A percentile compares a stretch with the other conserved stretches of the same genome.
phyloP scores from a whole-genome alignment of 2,329 filamentous ascomycete genomes.

The Fusarium pininemorale region DNA sequence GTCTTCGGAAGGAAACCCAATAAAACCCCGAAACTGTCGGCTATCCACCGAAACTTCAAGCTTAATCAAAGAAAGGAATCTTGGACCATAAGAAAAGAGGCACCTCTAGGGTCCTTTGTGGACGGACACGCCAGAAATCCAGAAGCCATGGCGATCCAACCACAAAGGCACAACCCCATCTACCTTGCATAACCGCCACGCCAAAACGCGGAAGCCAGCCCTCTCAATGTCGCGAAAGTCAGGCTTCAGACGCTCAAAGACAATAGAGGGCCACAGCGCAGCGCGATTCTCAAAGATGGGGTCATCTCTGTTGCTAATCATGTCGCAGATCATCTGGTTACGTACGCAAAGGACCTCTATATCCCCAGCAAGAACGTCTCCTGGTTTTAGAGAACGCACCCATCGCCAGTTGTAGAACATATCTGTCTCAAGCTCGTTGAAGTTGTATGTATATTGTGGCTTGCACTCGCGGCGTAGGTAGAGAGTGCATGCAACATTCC shows the following conservation, averaged over 20 bases:
- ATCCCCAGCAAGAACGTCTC: accelerated
- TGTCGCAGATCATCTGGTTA: background rate
- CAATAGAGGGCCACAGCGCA: accelerated
- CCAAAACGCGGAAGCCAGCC: accelerated
- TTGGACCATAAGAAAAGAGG: accelerated
- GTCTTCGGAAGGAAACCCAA: background rate
- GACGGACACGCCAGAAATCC: background rate
- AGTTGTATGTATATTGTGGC: background rate
- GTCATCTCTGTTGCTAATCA: background rate
- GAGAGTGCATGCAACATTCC: background rate
- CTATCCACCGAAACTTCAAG: accelerated
- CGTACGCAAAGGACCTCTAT: background rate
- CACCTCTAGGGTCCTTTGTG: accelerated
- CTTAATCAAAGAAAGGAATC: accelerated
- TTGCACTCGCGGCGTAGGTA: background rate
- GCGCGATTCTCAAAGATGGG: background rate
- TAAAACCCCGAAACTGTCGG: accelerated
- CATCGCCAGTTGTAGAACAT: background rate
- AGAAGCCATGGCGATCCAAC: background rate
- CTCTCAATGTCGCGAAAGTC: accelerated
- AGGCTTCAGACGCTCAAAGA: background rate
- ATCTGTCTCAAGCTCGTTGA: background rate
- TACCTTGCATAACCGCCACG: background rate
- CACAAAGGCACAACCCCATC: background rate
- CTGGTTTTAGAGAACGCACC: accelerated